Percentiles rank a stretch among this genome's conserved stretches.
phyloP scores from a whole-genome alignment of 169 alveolate genomes.

The Amoebophrya sp. region DNA sequence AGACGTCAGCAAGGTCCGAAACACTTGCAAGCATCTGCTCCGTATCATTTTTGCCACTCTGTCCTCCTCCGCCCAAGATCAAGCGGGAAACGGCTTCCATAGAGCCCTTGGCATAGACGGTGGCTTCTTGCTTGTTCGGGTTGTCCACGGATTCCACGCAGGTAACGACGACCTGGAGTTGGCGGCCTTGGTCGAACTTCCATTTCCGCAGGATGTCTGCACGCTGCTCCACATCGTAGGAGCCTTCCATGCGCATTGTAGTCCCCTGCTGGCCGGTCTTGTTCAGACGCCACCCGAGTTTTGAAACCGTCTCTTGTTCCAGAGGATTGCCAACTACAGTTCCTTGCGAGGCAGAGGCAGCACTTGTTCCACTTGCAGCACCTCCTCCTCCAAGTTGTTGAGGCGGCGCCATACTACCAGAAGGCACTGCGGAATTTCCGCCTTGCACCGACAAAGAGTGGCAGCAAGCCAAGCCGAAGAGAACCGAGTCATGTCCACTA shows the following conservation, averaged over 20 bases:
- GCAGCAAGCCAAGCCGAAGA: neutral
- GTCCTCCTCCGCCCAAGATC: neutral
- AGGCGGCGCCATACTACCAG: no score
- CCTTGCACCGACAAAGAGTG: neutral
- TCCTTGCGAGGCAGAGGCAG: no score
- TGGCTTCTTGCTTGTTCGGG: neutral
- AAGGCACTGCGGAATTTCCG: no score
- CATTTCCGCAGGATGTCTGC: neutral
- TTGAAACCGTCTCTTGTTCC: neutral
- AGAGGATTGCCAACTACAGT: neutral
- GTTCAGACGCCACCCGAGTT: neutral
- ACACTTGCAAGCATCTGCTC: neutral
- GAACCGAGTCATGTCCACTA: neutral
- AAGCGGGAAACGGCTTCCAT: neutral
- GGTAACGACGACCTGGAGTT: neutral
- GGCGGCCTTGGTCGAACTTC: constrained; percentile 18
- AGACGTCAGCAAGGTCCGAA: neutral
- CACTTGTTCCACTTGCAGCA: no score
- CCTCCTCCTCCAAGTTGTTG: no score
- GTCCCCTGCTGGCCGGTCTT: neutral
- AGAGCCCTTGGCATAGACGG: neutral
- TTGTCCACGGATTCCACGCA: neutral
- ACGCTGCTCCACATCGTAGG: neutral
- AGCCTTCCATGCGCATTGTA: neutral
- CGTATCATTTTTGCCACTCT: neutral